Evolutionary conservation across 352 stramenopile genomes (phyloP), one percentile per base, ranked within the genome.

Genomic region (Globisporangium spiculum): DNA sequence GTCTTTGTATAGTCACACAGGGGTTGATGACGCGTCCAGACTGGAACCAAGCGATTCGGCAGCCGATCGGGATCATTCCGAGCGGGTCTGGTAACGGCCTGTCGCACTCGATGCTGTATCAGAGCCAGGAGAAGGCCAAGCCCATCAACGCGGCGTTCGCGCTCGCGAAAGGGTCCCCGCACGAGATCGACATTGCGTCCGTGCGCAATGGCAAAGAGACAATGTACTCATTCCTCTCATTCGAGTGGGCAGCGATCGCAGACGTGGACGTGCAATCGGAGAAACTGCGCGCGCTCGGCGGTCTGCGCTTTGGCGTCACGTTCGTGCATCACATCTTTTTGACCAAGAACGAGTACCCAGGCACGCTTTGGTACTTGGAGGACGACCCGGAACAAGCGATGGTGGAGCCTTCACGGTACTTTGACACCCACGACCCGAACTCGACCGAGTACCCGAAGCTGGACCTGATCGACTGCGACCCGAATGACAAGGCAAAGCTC

Each of bases 201-300:
- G 72, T 89, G 32, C 78, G 80, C 7, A 91, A 91, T 50, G 71
- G 71, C 1, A 89, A 85, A 54, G 75, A 81, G 27, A 78, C 66
- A 26, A 86, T 79, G 66, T 92, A 89, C 77, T 93, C 82, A 44
- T 96, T 96, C 71, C 65, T 96, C 44, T 91, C 84, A 18, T 63
- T 95, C 3, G 84, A 93, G 60, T 97, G 88, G 86, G 90, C 84
- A 7, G 85, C 89, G 18, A 88, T 95, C 38, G 88, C 87, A 3
- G 88, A 96, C 62, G 83, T 94, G 27, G 90, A 97, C 63, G 74
- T 96, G 36, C 75, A 76, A 4, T 93, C 82, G 0, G 90, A 97
- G 68, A 84, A 84, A 26, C 54, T 93, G 20, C 85, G 90, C 1
- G 75, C 66, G 34, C 63, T 97, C 6, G 90, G 89, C 16, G 70